Evolutionary conservation across 73 alveolate species (phyloP).

Genomic region (Loxodes magnus): DNA sequence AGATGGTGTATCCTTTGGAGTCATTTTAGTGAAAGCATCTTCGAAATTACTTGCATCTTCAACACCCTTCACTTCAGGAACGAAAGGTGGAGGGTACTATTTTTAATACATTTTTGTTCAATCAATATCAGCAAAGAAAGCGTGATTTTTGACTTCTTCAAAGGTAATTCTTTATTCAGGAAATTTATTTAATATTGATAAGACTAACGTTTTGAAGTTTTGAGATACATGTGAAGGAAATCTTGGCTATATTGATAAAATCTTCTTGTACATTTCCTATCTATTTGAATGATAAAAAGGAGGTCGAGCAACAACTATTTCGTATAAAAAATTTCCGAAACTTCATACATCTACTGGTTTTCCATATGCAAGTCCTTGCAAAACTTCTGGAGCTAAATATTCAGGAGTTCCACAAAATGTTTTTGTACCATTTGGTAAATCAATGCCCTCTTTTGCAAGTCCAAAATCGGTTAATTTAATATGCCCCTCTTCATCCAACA

Average conservation of each 20-base stretch:
- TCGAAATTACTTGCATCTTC: no score
- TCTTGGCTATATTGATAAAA: slow-evolving; percentile 15
- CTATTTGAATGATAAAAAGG: slow-evolving; percentile 25
- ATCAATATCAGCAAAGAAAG: slow-evolving; percentile 57
- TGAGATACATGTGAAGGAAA: no score
- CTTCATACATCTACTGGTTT: slow-evolving; percentile 31
- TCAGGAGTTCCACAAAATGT: slow-evolving; percentile 68
- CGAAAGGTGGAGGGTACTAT: slow-evolving; percentile 41
- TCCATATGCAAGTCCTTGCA: slow-evolving; percentile 54
- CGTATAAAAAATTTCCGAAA: slow-evolving; percentile 23
- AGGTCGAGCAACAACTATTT: slow-evolving; percentile 20
- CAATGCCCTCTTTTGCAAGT: no score
- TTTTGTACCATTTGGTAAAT: slow-evolving; percentile 18
- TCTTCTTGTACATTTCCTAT: slow-evolving; percentile 28
- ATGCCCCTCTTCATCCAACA: no score
- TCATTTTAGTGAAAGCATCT: no score
- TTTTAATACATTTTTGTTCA: slow-evolving; percentile 45
- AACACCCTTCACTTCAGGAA: no score
- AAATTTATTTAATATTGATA: no score
- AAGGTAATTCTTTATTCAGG: no score
- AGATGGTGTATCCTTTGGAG: no score
- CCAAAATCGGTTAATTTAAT: no score
- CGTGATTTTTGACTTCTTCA: slow-evolving; percentile 38
- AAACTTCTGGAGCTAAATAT: slow-evolving; percentile 72
- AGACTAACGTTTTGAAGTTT: no score